phyloP scores from a whole-genome alignment of 2,329 filamentous ascomycete species.

The Xylariaceae sp. region DNA sequence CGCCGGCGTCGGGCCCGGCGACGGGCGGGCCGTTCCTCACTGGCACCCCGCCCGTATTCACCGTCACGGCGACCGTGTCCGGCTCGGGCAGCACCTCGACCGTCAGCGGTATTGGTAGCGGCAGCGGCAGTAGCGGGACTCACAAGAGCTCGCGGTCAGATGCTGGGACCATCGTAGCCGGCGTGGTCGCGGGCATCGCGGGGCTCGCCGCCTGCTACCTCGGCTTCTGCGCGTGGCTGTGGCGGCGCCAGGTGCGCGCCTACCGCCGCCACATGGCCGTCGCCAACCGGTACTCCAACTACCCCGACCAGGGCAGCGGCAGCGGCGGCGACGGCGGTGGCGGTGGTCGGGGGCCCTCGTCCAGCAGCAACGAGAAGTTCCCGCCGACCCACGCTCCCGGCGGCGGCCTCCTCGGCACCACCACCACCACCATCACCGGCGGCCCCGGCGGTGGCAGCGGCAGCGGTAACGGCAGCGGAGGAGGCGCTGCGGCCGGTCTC shows the following conservation, averaged over 20 bases:
- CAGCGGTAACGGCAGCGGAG: not conserved
- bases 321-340: conserved; percentile 10
- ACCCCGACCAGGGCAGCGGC: conserved; percentile 6
- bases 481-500: not conserved
- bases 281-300: conserved; percentile 44
- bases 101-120: conserved; percentile 30
- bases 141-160: not conserved
- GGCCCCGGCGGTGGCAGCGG: not conserved
- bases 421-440: no score
- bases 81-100: conserved; percentile 37
- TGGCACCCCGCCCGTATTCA: conserved; percentile 62
- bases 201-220: conserved; percentile 56
- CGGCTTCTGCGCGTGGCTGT: conserved; percentile 66
- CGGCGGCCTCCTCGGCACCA: no score
- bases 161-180: conserved; percentile 36
- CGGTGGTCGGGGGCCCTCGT: not conserved
- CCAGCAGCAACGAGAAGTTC: not conserved
- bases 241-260: conserved; percentile 60
- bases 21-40: conserved; percentile 65
- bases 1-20: conserved; percentile 52
- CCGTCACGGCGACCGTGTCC: conserved; percentile 40
- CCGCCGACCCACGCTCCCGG: not conserved
- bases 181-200: conserved; percentile 57
- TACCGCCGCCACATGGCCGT: conserved; percentile 65
- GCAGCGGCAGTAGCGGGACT: conserved; percentile 23